Evolutionary conservation across 2,329 filamentous ascomycete species (phyloP).

Genomic region (Phialophora macrospora): DNA sequence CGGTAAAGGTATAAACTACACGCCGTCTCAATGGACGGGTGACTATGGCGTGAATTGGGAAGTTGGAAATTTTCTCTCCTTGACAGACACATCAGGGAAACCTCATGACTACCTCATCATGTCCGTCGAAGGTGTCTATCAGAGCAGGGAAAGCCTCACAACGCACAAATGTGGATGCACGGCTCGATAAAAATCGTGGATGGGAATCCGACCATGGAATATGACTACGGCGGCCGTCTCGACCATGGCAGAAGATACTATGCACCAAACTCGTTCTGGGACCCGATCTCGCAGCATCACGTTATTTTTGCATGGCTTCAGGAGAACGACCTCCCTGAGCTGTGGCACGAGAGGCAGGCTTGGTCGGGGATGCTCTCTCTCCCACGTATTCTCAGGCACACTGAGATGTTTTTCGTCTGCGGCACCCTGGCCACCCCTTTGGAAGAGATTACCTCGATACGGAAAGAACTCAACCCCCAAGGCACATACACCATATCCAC

Average conservation of each 20-base stretch:
- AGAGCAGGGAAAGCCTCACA: slow-evolving; percentile 37
- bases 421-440: slow-evolving; percentile 46
- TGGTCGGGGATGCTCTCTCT: slow-evolving; percentile 58
- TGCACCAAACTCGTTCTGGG: slow-evolving; percentile 56
- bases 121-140: slow-evolving; percentile 50
- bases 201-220: slow-evolving; percentile 41
- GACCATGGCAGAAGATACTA: slow-evolving; percentile 55
- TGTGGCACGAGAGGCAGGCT: slow-evolving; percentile 50
- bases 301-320: slow-evolving; percentile 58
- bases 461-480: slow-evolving; percentile 37
- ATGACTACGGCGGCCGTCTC: slow-evolving; percentile 52
- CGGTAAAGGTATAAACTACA: slow-evolving; percentile 47
- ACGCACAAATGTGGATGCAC: slow-evolving; percentile 53
- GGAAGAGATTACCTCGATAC: slow-evolving; percentile 50
- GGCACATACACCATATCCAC: slow-evolving; percentile 51
- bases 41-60: slow-evolving; percentile 60
- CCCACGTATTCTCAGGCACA: slow-evolving; percentile 51
- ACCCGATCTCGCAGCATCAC: slow-evolving; percentile 48
- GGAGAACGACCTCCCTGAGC: slow-evolving; percentile 55
- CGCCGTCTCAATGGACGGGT: slow-evolving; percentile 53
- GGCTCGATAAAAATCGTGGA: slow-evolving; percentile 37
- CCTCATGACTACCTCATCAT: slow-evolving; percentile 52
- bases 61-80: slow-evolving; percentile 53
- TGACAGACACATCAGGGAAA: slow-evolving; percentile 40
- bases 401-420: slow-evolving; percentile 46